Conservation (phyloP, 352 stramenopile genomes). For the Pythium utonaiense region DNA sequence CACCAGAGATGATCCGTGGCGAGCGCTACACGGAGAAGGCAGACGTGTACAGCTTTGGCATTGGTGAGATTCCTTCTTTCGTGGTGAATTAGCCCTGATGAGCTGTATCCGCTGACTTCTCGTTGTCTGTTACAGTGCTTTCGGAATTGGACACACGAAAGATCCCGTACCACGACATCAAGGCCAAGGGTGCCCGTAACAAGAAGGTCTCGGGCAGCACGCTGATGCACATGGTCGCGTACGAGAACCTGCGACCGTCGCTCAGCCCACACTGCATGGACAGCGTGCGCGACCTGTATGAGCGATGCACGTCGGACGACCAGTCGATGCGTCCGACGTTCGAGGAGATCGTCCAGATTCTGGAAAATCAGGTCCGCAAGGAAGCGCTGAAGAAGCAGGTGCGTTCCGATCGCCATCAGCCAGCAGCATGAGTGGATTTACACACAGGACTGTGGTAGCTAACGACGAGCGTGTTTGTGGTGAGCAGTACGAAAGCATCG, state of each 20-base stretch:
- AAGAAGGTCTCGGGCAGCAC: conserved; percentile 85
- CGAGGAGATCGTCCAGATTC: conserved; percentile 80
- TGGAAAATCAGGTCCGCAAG: conserved; percentile 84
- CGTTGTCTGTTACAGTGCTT: no score
- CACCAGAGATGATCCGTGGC: conserved; percentile 86
- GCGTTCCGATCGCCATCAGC: no score
- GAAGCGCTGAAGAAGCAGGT: conserved; percentile 81
- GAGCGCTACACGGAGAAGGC: conserved; percentile 88
- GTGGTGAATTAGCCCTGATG: no score
- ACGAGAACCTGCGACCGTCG: conserved; percentile 82
- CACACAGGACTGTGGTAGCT: no score
- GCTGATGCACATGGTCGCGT: conserved; percentile 89
- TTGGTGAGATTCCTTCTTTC: conserved; percentile 40
- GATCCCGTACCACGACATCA: conserved; percentile 88
- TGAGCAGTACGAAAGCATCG: conserved; percentile 20
- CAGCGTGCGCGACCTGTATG: conserved; percentile 75
- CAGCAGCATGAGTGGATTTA: no score
- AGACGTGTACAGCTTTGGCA: conserved; percentile 87
- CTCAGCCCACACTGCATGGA: conserved; percentile 83
- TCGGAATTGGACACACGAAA: conserved; percentile 82
- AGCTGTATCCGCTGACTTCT: no score
- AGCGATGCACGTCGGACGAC: conserved; percentile 76
- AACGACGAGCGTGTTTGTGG: neutral
- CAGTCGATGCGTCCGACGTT: conserved; percentile 75
- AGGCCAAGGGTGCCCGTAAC: conserved; percentile 75